These are phyloP conservation scores for Irpex lacteus DNA, from an alignment of 1,284 basidiomycete genomes.

Conservation along the genomic window DNA sequence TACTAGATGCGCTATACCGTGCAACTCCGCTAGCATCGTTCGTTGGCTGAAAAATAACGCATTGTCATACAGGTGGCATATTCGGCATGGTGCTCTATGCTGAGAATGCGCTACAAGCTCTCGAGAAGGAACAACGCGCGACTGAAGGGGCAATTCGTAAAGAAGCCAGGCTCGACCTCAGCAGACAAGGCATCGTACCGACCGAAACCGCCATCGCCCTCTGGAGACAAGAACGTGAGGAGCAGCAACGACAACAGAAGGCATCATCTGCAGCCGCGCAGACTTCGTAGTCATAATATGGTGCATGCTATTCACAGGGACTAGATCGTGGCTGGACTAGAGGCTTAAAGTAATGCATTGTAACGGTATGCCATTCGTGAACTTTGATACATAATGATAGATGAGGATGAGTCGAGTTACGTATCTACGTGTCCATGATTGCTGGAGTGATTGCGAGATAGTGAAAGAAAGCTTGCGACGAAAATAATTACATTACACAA, in stretches of 20 bases:
- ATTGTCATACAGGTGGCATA: slow-evolving; percentile 44
- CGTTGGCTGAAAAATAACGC: neutral
- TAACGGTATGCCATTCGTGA: neutral
- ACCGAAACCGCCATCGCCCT: slow-evolving; percentile 82
- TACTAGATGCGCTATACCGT: neutral
- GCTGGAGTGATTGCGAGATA: neutral
- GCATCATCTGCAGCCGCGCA: neutral
- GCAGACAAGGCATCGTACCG: slow-evolving; percentile 69
- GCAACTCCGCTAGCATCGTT: neutral
- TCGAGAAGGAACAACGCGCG: slow-evolving; percentile 63
- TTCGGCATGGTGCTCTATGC: slow-evolving; percentile 73
- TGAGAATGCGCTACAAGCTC: slow-evolving; percentile 70
- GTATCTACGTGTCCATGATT: neutral
- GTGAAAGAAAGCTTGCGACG: neutral
- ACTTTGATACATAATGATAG: neutral
- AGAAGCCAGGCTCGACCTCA: slow-evolving; percentile 74
- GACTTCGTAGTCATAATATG: too few species aligned
- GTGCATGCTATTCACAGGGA: too few species aligned
- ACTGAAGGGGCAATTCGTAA: slow-evolving; percentile 69
- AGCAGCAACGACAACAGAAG: neutral
- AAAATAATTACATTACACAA: neutral
- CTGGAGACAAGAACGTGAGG: slow-evolving; percentile 55
- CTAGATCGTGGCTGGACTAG: too few species aligned
- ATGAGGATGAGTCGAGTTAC: neutral
- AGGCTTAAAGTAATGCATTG: neutral